Conservation (phyloP, 2,329 filamentous ascomycete species). For the Diaporthe citrichinensis region DNA sequence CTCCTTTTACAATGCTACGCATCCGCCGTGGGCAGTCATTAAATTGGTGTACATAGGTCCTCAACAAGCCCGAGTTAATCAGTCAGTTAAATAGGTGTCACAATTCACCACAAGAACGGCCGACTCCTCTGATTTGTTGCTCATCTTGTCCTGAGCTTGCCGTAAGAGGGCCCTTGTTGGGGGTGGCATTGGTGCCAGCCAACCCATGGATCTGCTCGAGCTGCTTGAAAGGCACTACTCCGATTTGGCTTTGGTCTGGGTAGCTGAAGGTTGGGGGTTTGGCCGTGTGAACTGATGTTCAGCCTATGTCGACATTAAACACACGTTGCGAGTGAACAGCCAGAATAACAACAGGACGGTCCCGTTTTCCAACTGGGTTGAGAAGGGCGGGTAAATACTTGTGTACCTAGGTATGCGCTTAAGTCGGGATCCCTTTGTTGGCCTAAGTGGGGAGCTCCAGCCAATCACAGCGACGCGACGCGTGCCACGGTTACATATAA, state of each 20-base stretch:
- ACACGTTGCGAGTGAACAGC: too few relatives aligned
- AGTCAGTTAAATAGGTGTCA: too few relatives aligned
- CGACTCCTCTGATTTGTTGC: background rate
- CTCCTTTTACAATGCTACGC: too few relatives aligned
- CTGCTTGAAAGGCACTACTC: too few relatives aligned
- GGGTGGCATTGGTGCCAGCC: background rate
- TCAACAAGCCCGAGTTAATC: background rate
- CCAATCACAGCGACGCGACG: background rate
- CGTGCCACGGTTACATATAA: slow-evolving; percentile 3
- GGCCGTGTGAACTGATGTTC: too few relatives aligned
- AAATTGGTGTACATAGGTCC: background rate
- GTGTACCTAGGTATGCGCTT: background rate
- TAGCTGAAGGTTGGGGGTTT: background rate
- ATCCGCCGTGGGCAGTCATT: background rate
- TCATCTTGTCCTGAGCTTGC: background rate
- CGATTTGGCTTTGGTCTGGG: background rate
- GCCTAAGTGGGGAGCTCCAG: background rate
- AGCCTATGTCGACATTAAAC: too few relatives aligned
- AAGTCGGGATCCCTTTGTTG: background rate
- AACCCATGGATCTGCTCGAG: too few relatives aligned
- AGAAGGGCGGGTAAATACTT: too few relatives aligned
- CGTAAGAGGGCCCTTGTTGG: too few relatives aligned
- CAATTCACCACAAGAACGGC: too few relatives aligned
- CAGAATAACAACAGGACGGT: too few relatives aligned
- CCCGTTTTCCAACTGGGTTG: background rate